These are phyloP conservation scores for Cordyceps cicadae DNA, from an alignment of 2,329 filamentous ascomycete species.

Conservation along the genomic window DNA sequence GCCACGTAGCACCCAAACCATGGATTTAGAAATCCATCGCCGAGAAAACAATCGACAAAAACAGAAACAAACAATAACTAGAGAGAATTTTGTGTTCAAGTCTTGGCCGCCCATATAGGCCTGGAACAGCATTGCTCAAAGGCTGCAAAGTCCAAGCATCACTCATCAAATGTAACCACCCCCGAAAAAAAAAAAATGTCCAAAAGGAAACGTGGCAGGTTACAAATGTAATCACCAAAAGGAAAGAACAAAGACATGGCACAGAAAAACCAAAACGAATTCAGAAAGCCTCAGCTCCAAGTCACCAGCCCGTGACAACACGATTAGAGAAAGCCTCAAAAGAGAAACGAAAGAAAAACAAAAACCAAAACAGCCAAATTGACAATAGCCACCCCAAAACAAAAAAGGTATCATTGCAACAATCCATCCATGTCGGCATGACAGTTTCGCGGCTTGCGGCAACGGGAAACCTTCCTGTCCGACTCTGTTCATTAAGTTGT, in stretches of 20 bases:
- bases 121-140: neutral
- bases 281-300: neutral
- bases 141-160: neutral
- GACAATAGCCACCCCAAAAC: slow-evolving; percentile 1
- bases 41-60: neutral
- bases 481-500: neutral
- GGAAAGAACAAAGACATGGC: neutral
- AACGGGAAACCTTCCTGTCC: neutral
- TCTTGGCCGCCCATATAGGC: neutral
- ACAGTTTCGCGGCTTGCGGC: slow-evolving; percentile 1
- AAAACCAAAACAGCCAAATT: neutral
- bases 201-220: neutral
- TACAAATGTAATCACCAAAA: neutral
- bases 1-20: neutral
- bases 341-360: neutral
- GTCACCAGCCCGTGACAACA: neutral
- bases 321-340: neutral
- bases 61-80: neutral
- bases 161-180: neutral
- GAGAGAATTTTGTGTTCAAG: neutral
- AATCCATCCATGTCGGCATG: slow-evolving; percentile 3
- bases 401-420: slow-evolving; percentile 7
- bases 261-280: neutral
- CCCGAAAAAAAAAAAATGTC: neutral
- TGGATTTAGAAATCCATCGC: neutral